Evolutionary conservation across 306 rosid species (phyloP), one percentile per base, ranked within the genome.

Genomic region (Casuarina equisetifolia): DNA sequence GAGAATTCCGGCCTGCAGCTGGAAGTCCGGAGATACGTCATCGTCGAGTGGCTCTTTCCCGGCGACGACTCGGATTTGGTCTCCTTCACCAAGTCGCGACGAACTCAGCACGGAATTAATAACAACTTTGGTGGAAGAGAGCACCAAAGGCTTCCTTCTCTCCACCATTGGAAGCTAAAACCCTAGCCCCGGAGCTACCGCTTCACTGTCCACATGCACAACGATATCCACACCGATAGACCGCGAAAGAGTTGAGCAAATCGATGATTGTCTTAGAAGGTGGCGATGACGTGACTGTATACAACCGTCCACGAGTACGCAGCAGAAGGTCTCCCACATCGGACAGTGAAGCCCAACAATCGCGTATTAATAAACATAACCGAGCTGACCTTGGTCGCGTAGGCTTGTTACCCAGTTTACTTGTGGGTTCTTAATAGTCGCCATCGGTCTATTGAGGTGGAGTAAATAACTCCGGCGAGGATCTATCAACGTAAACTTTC

Each of bases 121-220:
- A 52, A 86, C 76, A 49, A 75, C 53, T 58, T 85, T 92, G 44
- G 98, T 91, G 50, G 96, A 92, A 79, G 85, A 80, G 32, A 95
- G 92, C 3, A 95, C 64, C 82, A 92, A 84, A 38, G 97, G 97
- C 76, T 91, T 89, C 79, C 98, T 84, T 76, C 91, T 90, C 75
- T 81, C 93, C 86, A 87, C 92, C 98, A 92, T 94, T 73, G 76
- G 43, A 16, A 68, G 17, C 38, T 25, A 52, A 61, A 80, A 53
- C 36, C 64, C 75, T 20, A 69, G 7, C 67, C 55, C 69, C 46
- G 15, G 19, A 38, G 39, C 69, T 7, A 38, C 46, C n/a, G 15
- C 3, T 2, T 63, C n/a, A 38, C 44, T 2, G 69, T 15, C 5
- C 1, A 25, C 32, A 25, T 25, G 32, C 32, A 25, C 32, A 25